Conservation (phyloP, 495 filamentous ascomycete species). For the Umbilicaria muhlenbergii region DNA sequence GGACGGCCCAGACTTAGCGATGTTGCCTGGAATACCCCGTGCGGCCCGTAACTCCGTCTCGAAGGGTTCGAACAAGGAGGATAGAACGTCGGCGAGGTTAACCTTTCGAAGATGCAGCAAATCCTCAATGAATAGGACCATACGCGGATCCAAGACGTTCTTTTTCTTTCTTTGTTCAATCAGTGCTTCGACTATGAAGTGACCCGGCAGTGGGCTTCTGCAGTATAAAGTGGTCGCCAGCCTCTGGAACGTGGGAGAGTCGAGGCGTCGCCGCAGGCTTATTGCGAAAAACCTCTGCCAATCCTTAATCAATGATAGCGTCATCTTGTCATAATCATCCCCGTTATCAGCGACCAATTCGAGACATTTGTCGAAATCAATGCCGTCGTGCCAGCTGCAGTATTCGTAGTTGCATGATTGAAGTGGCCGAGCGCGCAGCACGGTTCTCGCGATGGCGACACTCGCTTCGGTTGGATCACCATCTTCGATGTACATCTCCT, state of each 20-base stretch:
- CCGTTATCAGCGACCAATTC: too few species aligned
- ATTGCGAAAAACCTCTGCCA: slow-evolving; percentile 2
- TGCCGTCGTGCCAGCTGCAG: too few species aligned
- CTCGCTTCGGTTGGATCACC: too few species aligned
- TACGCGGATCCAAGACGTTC: not conserved
- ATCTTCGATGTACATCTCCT: too few species aligned
- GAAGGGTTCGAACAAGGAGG: not conserved
- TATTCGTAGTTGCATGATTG: too few species aligned
- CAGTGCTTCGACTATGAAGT: not conserved
- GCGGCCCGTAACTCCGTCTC: too few species aligned
- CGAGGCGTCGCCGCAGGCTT: not conserved
- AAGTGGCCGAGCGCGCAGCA: too few species aligned
- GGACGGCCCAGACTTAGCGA: not conserved
- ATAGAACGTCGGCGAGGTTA: not conserved
- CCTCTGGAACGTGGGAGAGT: not conserved
- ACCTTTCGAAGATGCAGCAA: not conserved
- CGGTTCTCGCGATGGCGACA: too few species aligned
- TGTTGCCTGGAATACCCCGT: not conserved
- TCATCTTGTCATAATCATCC: too few species aligned
- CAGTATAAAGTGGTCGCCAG: not conserved
- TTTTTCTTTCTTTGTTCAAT: not conserved
- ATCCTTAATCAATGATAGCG: slow-evolving; percentile 2
- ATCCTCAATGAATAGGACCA: not conserved
- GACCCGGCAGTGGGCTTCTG: not conserved
- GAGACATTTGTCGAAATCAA: too few species aligned